Conservation (phyloP, 139 green algal genomes). For the Coelastrella sp. region DNA sequence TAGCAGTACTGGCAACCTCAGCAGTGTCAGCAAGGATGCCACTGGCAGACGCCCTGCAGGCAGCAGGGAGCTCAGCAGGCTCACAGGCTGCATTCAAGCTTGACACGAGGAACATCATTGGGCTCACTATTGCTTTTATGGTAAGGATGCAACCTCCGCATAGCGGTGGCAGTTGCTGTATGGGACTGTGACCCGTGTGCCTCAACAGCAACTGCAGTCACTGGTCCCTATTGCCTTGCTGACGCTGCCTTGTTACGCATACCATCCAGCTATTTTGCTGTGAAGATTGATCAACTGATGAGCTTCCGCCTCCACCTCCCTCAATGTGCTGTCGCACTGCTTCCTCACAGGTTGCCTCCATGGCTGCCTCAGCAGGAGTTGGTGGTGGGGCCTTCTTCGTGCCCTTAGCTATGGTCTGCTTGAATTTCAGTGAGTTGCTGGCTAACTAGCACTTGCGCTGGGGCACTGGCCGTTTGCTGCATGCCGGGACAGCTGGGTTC, state of each 20-base stretch:
- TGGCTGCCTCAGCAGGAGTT: slow-evolving; percentile 47
- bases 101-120: not conserved
- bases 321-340: no score
- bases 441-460: not conserved
- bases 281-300: no score
- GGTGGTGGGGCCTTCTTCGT: slow-evolving; percentile 46
- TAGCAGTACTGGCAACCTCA: not conserved
- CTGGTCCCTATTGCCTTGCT: no score
- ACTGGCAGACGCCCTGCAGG: not conserved
- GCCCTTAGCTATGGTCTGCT: slow-evolving; percentile 25
- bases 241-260: not conserved
- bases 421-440: slow-evolving; percentile 3
- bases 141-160: not conserved
- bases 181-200: no score
- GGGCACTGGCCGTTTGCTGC: no score
- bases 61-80: not conserved
- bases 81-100: not conserved
- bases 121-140: not conserved
- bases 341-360: slow-evolving; percentile 7
- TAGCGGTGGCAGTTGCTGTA: no score
- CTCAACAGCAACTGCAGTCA: no score
- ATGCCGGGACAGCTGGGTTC: no score
- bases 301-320: no score
- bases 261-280: no score
- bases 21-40: not conserved